phyloP scores from a whole-genome alignment of 164 flowering plant species.

The Vitis amurensis region DNA sequence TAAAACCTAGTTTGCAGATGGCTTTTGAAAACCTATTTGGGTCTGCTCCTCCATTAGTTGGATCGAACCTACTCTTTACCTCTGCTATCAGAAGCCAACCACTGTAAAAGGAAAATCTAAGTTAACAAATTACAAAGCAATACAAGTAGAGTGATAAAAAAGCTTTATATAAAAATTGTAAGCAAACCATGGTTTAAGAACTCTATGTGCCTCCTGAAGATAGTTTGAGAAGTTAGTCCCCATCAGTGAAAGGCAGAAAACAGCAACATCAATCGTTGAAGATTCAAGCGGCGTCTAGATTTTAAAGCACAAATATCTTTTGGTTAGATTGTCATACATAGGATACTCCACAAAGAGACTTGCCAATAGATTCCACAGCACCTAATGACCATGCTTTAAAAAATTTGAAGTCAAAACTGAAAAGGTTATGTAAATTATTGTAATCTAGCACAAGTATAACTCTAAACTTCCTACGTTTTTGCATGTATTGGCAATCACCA shows the following conservation, averaged over 20 bases:
- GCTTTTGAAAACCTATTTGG: conserved; percentile 66
- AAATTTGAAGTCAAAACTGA: too few relatives aligned
- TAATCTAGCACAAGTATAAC: too few relatives aligned
- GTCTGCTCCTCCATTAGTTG: conserved; percentile 86
- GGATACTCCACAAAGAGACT: too few relatives aligned
- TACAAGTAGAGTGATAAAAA: not conserved
- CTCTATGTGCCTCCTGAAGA: conserved; percentile 80
- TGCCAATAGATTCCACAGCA: too few relatives aligned
- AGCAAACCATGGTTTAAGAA: conserved; percentile 70
- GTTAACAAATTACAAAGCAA: not conserved
- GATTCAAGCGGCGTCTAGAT: conserved; percentile 72
- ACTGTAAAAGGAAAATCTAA: conserved; percentile 34
- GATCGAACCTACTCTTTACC: conserved; percentile 93
- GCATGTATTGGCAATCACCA: too few relatives aligned
- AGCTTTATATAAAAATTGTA: not conserved
- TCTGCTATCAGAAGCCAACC: conserved; percentile 97
- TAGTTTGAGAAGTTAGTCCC: conserved; percentile 72
- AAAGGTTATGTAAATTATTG: too few relatives aligned
- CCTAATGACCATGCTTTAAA: too few relatives aligned
- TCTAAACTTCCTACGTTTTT: too few relatives aligned
- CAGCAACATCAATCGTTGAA: conserved; percentile 83
- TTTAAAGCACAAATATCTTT: not conserved
- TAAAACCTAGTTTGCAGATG: conserved; percentile 73
- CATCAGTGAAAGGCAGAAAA: conserved; percentile 94
- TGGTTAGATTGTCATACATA: not conserved